phyloP scores from a whole-genome alignment of 495 filamentous ascomycete species.

The Evernia prunastri region DNA sequence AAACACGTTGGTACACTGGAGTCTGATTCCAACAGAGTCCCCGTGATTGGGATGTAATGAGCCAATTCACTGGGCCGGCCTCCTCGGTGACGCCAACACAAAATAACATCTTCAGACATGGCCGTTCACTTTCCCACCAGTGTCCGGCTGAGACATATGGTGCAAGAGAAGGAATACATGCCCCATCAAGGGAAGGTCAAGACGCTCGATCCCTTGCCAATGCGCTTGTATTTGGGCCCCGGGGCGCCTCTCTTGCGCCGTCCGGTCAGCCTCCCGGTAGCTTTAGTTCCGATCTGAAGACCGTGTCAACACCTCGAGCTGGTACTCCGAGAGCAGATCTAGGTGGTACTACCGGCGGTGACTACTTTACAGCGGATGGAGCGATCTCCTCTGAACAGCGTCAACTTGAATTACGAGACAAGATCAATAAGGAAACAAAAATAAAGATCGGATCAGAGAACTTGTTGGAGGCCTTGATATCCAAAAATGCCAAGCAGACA shows the following conservation, averaged over 20 bases:
- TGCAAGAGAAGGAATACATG: constrained; percentile 42
- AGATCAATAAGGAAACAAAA: constrained; percentile 88
- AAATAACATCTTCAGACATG: constrained; percentile 53
- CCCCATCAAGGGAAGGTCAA: constrained; percentile 38
- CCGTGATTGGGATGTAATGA: constrained; percentile 25
- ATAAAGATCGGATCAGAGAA: constrained; percentile 98
- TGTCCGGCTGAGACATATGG: constrained; percentile 36
- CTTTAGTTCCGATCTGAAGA: constrained; percentile 86
- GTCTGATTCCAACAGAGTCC: neutral
- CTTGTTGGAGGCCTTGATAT: constrained; percentile 83
- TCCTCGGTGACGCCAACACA: constrained; percentile 67
- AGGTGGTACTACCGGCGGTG: constrained; percentile 42
- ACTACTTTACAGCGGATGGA: constrained; percentile 56
- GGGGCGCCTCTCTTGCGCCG: constrained; percentile 58
- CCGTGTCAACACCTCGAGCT: constrained; percentile 58
- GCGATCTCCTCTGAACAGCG: constrained; percentile 61
- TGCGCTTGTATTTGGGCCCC: constrained; percentile 52
- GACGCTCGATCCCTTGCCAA: constrained; percentile 52
- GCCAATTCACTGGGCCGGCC: constrained; percentile 52
- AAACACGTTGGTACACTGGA: neutral
- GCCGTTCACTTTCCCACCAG: constrained; percentile 46
- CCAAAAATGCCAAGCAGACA: constrained; percentile 93
- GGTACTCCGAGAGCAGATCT: constrained; percentile 63
- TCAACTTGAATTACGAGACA: constrained; percentile 65
- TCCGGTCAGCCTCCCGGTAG: constrained; percentile 71